phyloP scores from a whole-genome alignment of 2,329 filamentous ascomycete species.

The Penicillium sp. region DNA sequence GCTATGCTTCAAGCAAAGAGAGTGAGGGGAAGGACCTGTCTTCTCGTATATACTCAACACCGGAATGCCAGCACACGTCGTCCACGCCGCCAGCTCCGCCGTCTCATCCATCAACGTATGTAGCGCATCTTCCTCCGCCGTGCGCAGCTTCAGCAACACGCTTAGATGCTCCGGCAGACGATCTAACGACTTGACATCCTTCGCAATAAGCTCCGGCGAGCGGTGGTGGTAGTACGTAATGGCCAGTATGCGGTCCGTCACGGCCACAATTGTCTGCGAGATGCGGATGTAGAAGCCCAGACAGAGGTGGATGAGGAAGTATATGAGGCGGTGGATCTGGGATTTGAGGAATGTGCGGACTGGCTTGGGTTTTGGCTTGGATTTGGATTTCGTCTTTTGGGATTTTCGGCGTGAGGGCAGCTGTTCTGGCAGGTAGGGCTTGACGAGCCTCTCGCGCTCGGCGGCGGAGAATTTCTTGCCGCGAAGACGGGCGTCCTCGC shows the following conservation, averaged over 20 bases:
- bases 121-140: constrained; percentile 63
- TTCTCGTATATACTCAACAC: constrained; percentile 88
- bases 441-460: constrained; percentile 51
- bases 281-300: constrained; percentile 86
- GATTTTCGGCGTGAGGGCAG: constrained; percentile 16
- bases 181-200: constrained; percentile 72
- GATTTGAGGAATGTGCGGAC: constrained; percentile 43
- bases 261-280: constrained; percentile 72
- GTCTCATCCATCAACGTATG: constrained; percentile 85
- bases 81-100: constrained; percentile 90
- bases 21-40: constrained; percentile 56
- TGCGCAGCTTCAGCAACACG: constrained; percentile 71
- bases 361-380: constrained; percentile 19
- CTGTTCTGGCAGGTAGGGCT: constrained; percentile 49
- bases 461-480: constrained; percentile 39
- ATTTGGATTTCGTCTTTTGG: constrained; percentile 5
- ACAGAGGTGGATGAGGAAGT: constrained; percentile 60
- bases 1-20: not conserved
- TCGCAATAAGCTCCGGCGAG: constrained; percentile 85
- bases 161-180: constrained; percentile 82
- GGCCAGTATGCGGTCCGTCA: constrained; percentile 72
- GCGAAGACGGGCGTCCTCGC: constrained; percentile 36
- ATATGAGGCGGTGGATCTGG: constrained; percentile 42
- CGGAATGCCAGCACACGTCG: constrained; percentile 80
- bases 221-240: constrained; percentile 93